Evolutionary conservation across 164 flowering plant genomes (phyloP), one percentile per base, ranked within the genome.

Genomic region (Houttuynia cordata): DNA sequence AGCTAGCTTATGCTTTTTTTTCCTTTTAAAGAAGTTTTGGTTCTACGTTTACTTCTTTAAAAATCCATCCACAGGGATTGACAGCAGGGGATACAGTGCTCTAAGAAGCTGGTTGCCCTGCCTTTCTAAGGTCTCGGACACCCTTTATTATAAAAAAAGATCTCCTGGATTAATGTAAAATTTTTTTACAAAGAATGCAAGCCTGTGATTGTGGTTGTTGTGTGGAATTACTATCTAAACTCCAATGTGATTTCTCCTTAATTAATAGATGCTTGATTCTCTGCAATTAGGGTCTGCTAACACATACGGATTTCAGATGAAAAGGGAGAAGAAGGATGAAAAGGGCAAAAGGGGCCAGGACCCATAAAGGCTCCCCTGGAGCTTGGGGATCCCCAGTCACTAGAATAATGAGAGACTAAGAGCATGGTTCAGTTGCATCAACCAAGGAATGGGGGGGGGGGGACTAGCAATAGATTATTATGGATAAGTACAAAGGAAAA

Each of bases 391-490:
- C 65, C 59, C 42, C 41, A 62, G 23, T 23, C 7, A 42, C 41
- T 53, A 62, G 15, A 62, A 55, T 19, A 62, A 10, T 53, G 47
- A 7, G 7, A n/a, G 23, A 7, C 7, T 15, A 40, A 53, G 51
- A 55, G 58, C 65, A 42, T 24, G 64, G 40, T 24, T 42, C 34
- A 62, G 58, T 55, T 62, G 23, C 65, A 54, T n/a, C 40, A 54
- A 41, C 41, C 65, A 41, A 54, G 59, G 65, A 59, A 62, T 19
- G 41, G 53, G 37, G n/a, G n/a, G n/a, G n/a, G 25, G 52, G 52
- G 37, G 24, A 23, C 17, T n/a, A 30, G 24, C 47, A 41, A 22
- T 55, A 55, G 51, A 62, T 19, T 54, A 54, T 20, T 18, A 8
- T 22, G 34, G 0, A 23, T 41, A 55, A 24, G 58, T 37, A 62